Percentiles rank a stretch among this genome's conserved stretches.
Evolutionary conservation across 805 yeast genomes (phyloP).

Genomic region (Starmerella sirachaensis): DNA sequence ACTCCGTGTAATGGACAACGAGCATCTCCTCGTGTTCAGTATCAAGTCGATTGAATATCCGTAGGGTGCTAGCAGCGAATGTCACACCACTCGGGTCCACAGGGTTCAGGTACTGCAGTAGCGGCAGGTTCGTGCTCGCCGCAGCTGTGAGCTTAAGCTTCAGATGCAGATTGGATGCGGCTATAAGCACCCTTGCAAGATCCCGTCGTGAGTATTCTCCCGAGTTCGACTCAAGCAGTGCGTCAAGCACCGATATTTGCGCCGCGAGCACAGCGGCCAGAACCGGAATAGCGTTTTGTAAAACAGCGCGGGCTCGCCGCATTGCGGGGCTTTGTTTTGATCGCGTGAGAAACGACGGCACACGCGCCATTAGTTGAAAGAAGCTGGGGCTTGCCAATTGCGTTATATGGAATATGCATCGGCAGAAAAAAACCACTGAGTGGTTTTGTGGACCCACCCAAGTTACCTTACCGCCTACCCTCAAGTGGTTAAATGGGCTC

Average conservation of each 20-base stretch:
- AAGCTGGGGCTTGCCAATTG: no score
- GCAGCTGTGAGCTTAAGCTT: background rate
- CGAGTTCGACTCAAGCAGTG: background rate
- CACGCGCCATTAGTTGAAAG: no score
- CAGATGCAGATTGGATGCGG: constrained; percentile 1
- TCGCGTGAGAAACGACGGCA: no score
- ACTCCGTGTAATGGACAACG: background rate
- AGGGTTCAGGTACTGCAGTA: constrained; percentile 1
- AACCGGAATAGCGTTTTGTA: no score
- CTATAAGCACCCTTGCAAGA: background rate
- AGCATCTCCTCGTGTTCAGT: background rate
- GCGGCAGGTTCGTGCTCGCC: background rate
- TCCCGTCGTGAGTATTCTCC: background rate
- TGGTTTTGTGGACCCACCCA: no score
- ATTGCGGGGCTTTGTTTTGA: no score
- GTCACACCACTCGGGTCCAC: background rate
- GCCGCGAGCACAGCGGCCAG: background rate
- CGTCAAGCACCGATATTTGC: background rate
- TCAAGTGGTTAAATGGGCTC: no score
- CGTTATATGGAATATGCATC: no score
- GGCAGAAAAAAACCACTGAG: no score
- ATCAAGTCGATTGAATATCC: background rate
- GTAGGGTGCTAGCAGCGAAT: background rate
- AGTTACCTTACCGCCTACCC: no score
- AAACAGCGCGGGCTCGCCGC: no score